Percentiles rank a stretch among this genome's conserved stretches.
Conservation (phyloP, 352 stramenopile species). For the Phytophthora quininea region DNA sequence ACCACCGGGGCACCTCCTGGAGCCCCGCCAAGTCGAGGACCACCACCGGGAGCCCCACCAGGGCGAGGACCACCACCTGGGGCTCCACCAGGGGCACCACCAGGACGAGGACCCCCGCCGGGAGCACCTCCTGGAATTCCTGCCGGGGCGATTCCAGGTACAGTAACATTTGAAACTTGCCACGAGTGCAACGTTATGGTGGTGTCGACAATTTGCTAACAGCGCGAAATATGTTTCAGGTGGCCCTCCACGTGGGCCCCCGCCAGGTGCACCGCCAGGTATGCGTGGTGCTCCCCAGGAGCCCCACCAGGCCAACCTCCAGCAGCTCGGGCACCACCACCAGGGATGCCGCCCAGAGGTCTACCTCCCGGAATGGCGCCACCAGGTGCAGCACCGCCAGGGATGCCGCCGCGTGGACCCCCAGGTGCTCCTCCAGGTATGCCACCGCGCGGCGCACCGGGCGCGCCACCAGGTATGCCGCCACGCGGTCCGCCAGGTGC, state of each 20-base stretch:
- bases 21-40: slow-evolving; percentile 34
- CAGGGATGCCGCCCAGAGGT: slow-evolving; percentile 45
- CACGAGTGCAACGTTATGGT: not conserved
- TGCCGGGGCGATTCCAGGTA: slow-evolving; percentile 20
- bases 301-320: slow-evolving; percentile 23
- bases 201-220: not conserved
- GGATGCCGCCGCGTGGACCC: slow-evolving; percentile 16
- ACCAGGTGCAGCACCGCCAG: slow-evolving; percentile 5
- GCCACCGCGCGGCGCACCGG: slow-evolving; percentile 21
- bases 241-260: slow-evolving; percentile 23
- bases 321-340: slow-evolving; percentile 29
- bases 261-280: slow-evolving; percentile 12
- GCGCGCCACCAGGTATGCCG: slow-evolving; percentile 24
- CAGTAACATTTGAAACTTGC: not conserved
- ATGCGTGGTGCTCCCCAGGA: slow-evolving; percentile 8
- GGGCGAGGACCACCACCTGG: slow-evolving; percentile 17
- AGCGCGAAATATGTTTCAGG: slow-evolving; percentile 9
- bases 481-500: slow-evolving; percentile 25
- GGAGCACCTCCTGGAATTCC: slow-evolving; percentile 16
- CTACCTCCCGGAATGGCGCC: slow-evolving; percentile 42
- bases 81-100: slow-evolving; percentile 34
- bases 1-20: slow-evolving; percentile 12
- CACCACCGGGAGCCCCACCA: slow-evolving; percentile 37
- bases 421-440: slow-evolving; percentile 29
- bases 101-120: slow-evolving; percentile 30